Evolutionary conservation across 2,329 filamentous ascomycete species (phyloP).

Genomic region (Aphanoascus verrucosus): DNA sequence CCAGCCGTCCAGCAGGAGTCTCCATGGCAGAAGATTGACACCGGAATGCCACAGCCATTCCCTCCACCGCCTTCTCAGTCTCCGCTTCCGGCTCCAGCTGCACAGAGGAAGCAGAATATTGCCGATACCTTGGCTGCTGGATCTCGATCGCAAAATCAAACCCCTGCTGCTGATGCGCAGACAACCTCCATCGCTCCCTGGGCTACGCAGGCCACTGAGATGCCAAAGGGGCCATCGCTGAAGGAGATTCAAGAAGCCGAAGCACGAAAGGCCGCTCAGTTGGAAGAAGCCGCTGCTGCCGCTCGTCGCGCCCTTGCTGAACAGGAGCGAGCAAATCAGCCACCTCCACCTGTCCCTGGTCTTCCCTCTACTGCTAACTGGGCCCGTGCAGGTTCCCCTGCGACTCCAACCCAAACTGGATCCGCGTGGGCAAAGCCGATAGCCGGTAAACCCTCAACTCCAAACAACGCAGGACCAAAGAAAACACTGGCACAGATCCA

Average conservation of each 20-base stretch:
- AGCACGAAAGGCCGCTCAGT: conserved; percentile 81
- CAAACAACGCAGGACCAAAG: conserved; percentile 45
- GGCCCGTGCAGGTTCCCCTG: conserved; percentile 64
- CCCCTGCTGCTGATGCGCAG: conserved; percentile 51
- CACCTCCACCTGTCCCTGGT: conserved; percentile 60
- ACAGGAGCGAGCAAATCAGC: conserved; percentile 59
- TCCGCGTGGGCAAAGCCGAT: conserved; percentile 43
- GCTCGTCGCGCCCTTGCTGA: conserved; percentile 68
- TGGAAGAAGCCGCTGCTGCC: conserved; percentile 68
- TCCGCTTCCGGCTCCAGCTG: conserved; percentile 76
- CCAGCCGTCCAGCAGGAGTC: conserved; percentile 36
- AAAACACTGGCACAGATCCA: conserved; percentile 95
- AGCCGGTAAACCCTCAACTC: conserved; percentile 29
- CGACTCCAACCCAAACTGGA: conserved; percentile 43
- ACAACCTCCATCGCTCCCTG: conserved; percentile 78
- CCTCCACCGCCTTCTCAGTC: conserved; percentile 66
- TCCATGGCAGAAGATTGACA: conserved; percentile 50
- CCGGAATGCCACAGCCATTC: conserved; percentile 56
- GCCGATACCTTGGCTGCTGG: conserved; percentile 60
- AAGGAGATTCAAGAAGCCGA: conserved; percentile 96
- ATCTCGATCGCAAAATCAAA: conserved; percentile 64
- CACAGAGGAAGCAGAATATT: conserved; percentile 73
- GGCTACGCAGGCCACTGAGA: conserved; percentile 70
- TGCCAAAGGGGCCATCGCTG: conserved; percentile 75
- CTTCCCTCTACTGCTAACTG: conserved; percentile 83